Conservation (phyloP, 805 yeast species). For the Cyberlindnera meyerae region DNA sequence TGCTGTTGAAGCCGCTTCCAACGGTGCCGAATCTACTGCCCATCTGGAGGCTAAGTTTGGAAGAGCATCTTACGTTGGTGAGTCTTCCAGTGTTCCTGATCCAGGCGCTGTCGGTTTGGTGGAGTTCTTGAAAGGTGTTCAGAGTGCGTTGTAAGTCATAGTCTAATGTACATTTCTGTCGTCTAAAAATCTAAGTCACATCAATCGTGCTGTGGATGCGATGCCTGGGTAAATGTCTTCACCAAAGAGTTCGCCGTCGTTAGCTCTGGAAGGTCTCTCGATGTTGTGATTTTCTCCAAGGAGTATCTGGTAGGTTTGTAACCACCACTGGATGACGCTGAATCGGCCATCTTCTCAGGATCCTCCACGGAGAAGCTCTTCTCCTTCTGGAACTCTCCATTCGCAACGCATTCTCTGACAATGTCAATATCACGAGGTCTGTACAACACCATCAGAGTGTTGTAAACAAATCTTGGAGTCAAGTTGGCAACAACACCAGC, state of each 20-base stretch:
- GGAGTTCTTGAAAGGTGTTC: slow-evolving; percentile 40
- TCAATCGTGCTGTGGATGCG: background rate
- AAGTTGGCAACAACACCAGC: slow-evolving; percentile 58
- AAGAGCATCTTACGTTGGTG: slow-evolving; percentile 88
- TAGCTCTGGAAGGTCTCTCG: slow-evolving; percentile 16
- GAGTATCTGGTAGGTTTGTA: slow-evolving; percentile 7
- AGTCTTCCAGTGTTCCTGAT: slow-evolving; percentile 67
- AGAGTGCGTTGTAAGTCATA: slow-evolving; percentile 15
- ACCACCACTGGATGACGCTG: slow-evolving; percentile 1
- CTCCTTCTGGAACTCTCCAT: slow-evolving; percentile 45
- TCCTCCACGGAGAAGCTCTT: background rate
- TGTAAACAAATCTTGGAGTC: slow-evolving; percentile 57
- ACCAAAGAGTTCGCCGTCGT: slow-evolving; percentile 15
- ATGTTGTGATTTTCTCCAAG: slow-evolving; percentile 13
- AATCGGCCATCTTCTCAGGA: slow-evolving; percentile 14
- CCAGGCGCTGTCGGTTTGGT: slow-evolving; percentile 93
- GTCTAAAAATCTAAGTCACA: too few species aligned
- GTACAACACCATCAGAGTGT: slow-evolving; percentile 47
- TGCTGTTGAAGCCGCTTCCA: slow-evolving; percentile 65
- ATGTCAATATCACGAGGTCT: slow-evolving; percentile 68
- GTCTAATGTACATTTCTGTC: background rate
- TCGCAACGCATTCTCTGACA: slow-evolving; percentile 63
- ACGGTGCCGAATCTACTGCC: slow-evolving; percentile 75
- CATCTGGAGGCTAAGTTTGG: slow-evolving; percentile 82
- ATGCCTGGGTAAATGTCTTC: slow-evolving; percentile 11